Percentiles rank a stretch among this genome's conserved stretches.
Conservation (phyloP, 192 early-diverging fungal genomes). For the Backusella tuberculispora region DNA sequence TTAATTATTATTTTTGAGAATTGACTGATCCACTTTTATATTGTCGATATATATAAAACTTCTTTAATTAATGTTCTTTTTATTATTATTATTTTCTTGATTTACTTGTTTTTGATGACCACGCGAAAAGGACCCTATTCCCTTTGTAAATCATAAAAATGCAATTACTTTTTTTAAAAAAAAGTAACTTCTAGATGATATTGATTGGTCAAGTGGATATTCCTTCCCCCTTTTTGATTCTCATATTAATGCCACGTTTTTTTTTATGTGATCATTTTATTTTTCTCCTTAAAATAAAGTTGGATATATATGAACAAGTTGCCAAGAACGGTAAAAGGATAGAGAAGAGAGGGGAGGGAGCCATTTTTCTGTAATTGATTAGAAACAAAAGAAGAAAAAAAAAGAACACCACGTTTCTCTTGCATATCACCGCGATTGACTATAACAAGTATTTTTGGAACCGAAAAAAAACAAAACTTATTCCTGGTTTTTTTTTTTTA, state of each 20-base stretch:
- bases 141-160: no score
- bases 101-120: no score
- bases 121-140: no score
- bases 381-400: background rate
- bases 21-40: no score
- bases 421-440: background rate
- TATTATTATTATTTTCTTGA: no score
- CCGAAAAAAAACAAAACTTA: background rate
- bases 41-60: no score
- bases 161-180: no score
- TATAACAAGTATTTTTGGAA: background rate
- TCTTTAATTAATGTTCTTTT: no score
- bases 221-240: background rate
- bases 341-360: background rate
- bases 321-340: background rate
- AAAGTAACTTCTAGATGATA: no score
- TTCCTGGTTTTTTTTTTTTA: no score
- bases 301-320: background rate
- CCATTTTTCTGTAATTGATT: background rate
- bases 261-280: background rate
- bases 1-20: no score
- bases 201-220: background rate
- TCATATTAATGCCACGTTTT: conserved; percentile 18
- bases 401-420: background rate
- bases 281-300: background rate